Percentiles rank a stretch among this genome's conserved stretches.
Conservation (phyloP, 148 eudicot genomes). For the Oxyria digyna region DNA sequence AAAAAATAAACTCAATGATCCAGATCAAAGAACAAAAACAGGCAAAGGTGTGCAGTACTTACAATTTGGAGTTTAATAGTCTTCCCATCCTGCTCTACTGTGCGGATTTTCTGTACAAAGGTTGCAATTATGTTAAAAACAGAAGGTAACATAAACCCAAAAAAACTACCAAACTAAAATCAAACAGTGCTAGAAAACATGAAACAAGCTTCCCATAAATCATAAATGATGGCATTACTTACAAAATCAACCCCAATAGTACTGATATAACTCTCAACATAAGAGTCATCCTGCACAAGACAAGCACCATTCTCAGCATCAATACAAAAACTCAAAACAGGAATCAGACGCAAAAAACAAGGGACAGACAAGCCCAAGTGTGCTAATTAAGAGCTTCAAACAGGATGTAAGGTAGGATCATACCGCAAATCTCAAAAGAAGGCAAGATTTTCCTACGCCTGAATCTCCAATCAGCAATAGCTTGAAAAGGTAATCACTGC, state of each 20-base stretch:
- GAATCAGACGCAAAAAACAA: background rate
- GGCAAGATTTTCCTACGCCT: conserved; percentile 43
- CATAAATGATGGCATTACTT: conserved; percentile 13
- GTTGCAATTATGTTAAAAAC: background rate
- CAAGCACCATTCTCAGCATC: conserved; percentile 5
- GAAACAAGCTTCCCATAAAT: background rate
- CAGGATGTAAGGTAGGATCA: background rate
- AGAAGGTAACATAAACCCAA: background rate
- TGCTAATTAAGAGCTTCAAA: background rate
- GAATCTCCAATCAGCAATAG: conserved; percentile 40
- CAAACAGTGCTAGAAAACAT: background rate
- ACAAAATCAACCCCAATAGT: conserved; percentile 39
- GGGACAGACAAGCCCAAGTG: background rate
- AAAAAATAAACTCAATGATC: background rate
- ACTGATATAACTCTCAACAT: conserved; percentile 38
- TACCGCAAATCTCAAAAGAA: conserved; percentile 41
- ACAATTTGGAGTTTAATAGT: conserved; percentile 43
- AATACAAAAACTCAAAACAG: background rate
- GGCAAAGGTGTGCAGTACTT: conserved; percentile 8
- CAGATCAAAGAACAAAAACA: background rate
- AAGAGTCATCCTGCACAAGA: conserved; percentile 30
- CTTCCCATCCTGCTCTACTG: conserved; percentile 38
- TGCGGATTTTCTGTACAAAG: conserved; percentile 33
- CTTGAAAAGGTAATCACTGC: conserved; percentile 42
- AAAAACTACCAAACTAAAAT: background rate